Conservation (phyloP, 768 basidiomycete genomes). For the Sporobolomyces pararoseus region DNA sequence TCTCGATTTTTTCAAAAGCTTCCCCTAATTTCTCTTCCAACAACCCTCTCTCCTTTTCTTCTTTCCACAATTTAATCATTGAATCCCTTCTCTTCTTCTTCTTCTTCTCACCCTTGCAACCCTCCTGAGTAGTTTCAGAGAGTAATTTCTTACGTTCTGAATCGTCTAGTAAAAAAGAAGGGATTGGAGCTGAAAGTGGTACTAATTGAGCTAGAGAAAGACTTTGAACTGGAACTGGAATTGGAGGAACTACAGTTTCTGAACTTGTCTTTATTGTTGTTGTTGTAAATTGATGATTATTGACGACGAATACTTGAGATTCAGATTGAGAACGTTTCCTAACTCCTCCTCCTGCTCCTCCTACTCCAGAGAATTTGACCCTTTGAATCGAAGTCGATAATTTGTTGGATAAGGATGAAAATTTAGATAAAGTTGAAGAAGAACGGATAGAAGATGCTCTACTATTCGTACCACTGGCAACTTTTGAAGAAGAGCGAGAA, state of each 20-base stretch:
- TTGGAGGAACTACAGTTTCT: not conserved
- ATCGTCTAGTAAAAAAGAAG: not conserved
- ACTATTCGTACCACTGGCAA: not conserved
- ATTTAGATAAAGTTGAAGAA: not conserved
- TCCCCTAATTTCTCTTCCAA: not conserved
- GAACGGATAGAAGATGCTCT: constrained; percentile 6
- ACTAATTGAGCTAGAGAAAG: not conserved
- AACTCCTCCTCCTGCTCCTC: too few species aligned
- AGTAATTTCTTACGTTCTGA: not conserved
- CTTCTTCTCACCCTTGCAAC: not conserved
- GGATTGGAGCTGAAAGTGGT: constrained; percentile 2
- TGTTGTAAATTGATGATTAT: too few species aligned
- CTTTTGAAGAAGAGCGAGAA: not conserved
- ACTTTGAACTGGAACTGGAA: not conserved
- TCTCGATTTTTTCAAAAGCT: not conserved
- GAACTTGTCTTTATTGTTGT: not conserved
- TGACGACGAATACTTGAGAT: too few species aligned
- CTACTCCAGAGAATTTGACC: not conserved
- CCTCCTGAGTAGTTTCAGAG: too few species aligned
- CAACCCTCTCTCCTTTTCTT: not conserved
- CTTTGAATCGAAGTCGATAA: not conserved
- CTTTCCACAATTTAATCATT: not conserved
- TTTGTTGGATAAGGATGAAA: not conserved
- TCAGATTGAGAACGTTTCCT: too few species aligned
- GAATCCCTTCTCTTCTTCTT: constrained; percentile 12